These are phyloP conservation scores for Diplodia intermedia DNA, from an alignment of 2,329 filamentous ascomycete genomes.

Conservation along the genomic window DNA sequence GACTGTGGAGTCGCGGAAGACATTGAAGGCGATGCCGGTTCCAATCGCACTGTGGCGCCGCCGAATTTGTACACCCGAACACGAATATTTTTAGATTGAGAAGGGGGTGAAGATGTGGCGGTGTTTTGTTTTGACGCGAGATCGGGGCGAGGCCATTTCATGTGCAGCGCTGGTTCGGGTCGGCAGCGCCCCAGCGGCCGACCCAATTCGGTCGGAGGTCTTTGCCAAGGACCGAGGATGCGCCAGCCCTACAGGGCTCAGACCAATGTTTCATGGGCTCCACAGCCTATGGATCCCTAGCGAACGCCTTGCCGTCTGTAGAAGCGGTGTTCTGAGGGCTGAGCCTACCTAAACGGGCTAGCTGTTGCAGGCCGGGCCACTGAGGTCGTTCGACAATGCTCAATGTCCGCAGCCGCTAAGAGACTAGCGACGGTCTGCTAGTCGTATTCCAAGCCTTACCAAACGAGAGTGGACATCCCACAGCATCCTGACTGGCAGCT, in stretches of 20 bases:
- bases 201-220: constrained; percentile 1
- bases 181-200: neutral
- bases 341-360: neutral
- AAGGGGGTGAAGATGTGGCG: constrained; percentile 17
- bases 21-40: constrained; percentile 8
- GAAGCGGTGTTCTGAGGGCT: constrained; percentile 15
- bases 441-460: constrained; percentile 15
- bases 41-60: constrained; percentile 17
- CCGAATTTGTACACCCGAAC: constrained; percentile 20
- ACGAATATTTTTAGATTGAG: constrained; percentile 28
- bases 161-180: constrained; percentile 16
- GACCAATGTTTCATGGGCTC: constrained; percentile 11
- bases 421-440: neutral
- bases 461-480: constrained; percentile 11
- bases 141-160: constrained; percentile 5
- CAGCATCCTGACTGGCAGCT: neutral
- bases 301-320: neutral
- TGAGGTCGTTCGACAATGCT: neutral
- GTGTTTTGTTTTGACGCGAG: constrained; percentile 4
- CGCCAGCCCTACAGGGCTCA: constrained; percentile 13
- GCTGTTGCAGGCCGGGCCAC: neutral
- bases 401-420: neutral
- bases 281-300: neutral
- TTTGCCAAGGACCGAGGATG: neutral
- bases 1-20: constrained; percentile 24